These are phyloP conservation scores for Aspergillus tubingensis DNA, from an alignment of 2,329 filamentous ascomycete genomes.

Conservation along the genomic window DNA sequence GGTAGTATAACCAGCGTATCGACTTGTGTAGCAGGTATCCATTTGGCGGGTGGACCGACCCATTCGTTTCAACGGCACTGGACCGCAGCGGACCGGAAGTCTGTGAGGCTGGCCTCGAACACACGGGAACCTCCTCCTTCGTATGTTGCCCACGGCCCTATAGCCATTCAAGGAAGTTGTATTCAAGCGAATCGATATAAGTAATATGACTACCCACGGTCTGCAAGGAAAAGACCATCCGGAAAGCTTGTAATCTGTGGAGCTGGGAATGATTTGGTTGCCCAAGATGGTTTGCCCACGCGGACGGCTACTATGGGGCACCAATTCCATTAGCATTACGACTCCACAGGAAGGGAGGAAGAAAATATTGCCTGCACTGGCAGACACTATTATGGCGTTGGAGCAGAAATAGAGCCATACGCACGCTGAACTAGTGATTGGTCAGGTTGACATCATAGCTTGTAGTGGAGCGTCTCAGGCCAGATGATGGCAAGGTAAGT, in stretches of 20 bases:
- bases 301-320: background rate
- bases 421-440: background rate
- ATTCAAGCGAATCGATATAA: background rate
- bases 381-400: background rate
- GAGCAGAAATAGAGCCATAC: background rate
- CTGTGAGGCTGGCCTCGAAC: background rate
- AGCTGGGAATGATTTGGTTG: background rate
- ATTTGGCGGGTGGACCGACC: background rate
- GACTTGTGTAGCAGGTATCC: background rate
- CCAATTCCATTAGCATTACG: background rate
- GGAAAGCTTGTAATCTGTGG: background rate
- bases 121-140: background rate
- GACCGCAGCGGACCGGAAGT: background rate
- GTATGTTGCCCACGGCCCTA: background rate
- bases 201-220: background rate
- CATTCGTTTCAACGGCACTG: background rate
- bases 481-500: background rate
- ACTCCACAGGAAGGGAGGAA: background rate
- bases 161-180: background rate
- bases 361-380: background rate
- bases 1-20: background rate
- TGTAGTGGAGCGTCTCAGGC: background rate
- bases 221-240: background rate
- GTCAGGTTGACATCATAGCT: background rate
- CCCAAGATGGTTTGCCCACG: background rate